Base-by-base conservation (phyloP, 805 yeast species). In the Candida quercuum region DNA sequence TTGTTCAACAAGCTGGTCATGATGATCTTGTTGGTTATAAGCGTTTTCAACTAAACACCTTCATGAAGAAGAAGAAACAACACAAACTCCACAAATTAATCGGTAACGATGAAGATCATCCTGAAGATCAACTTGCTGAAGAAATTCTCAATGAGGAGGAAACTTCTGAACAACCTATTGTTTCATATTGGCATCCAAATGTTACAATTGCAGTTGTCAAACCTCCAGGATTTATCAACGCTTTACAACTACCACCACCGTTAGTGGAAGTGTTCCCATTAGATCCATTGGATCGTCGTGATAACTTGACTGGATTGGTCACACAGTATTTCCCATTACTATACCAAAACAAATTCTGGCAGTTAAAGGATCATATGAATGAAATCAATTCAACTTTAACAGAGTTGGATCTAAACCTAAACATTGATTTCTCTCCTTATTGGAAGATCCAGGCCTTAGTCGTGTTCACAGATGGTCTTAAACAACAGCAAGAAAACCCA, bases 261-360 rank as follows among this genome's bases (percentile, higher is more conserved):
- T 24, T 59, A 18, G 9, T 39, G 4, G 47, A 50, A 5, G 40
- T 52, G 26, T 44, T 61, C 32, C 43, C 47, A 12, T 23, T 56
- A 17, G 66, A 59, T 29, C 48, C 56, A 6, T 37, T 46, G 11
- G 38, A 57, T 35, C 48, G 58, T 45, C 52, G 63, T 43, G 57
- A 56, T 48, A 41, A 56, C 36, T 17, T 39, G 31, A 49, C 60
- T 19, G 62, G 60, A n/a, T 29, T 47, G n/a, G 50, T 52, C 5
- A 47, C 57, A 1, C 60, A 54, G 42, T 66, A 64, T 46, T 64
- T 54, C 47, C 69, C 71, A 28, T 28, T 56, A 11, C 41, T 67
- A 9, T 62, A 54, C 36, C 52, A 61, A 38, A 64, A 67, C 45
- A 57, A 56, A 33, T 66, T 67, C 38, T 66, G 70, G 69, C 66